These are phyloP conservation scores for Sisymbrium altissimum DNA, from an alignment of 345 rosid species.

Conservation along the genomic window DNA sequence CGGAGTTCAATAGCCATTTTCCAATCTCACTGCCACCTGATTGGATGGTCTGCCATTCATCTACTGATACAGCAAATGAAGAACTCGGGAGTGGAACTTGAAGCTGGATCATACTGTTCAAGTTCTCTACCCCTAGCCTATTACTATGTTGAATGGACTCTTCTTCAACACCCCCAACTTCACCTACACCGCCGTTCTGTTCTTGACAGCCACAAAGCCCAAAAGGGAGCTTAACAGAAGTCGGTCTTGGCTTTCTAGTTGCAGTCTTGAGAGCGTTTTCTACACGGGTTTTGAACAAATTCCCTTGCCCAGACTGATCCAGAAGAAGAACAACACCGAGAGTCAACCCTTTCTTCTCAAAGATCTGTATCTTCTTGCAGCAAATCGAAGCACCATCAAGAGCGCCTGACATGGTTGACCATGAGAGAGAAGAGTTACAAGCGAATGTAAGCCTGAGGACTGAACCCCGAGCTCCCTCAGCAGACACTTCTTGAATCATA, in stretches of 20 bases:
- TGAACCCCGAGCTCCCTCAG: conserved; percentile 55
- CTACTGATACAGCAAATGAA: conserved; percentile 63
- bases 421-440: conserved; percentile 70
- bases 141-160: conserved; percentile 49
- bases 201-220: conserved; percentile 99
- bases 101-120: conserved; percentile 53
- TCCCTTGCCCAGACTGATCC: conserved; percentile 65
- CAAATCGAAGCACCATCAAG: conserved; percentile 72
- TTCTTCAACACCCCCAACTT: conserved; percentile 66
- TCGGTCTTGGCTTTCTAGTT: conserved; percentile 56
- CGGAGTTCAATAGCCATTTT: conserved; percentile 78
- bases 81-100: conserved; percentile 74
- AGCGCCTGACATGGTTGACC: conserved; percentile 78
- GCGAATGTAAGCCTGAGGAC: conserved; percentile 73
- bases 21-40: conserved; percentile 67
- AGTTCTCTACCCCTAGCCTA: conserved; percentile 48
- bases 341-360: conserved; percentile 90
- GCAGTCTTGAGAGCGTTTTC: conserved; percentile 77
- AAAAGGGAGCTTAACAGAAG: conserved; percentile 80
- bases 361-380: conserved; percentile 85
- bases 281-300: conserved; percentile 50
- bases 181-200: conserved; percentile 58
- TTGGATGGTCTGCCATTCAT: conserved; percentile 89
- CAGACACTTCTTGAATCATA: conserved; percentile 65
- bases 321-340: conserved; percentile 66